These are phyloP conservation scores for Nepenthes alata DNA, from an alignment of 179 eudicot species.

Conservation along the genomic window DNA sequence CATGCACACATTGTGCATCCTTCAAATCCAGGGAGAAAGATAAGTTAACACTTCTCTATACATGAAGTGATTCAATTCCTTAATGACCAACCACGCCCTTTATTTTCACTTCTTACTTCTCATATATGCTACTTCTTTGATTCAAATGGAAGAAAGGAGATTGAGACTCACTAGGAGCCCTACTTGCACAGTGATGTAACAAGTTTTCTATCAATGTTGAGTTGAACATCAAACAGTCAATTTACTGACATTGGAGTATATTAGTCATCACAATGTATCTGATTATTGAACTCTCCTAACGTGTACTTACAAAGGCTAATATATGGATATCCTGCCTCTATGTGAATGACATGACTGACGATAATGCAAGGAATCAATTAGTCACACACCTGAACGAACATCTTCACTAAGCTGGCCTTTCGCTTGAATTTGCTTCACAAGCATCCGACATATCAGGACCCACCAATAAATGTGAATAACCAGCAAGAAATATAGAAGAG, in stretches of 20 bases:
- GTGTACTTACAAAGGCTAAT: too few species aligned
- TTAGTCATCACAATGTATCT: too few species aligned
- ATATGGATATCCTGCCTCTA: neutral
- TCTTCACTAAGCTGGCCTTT: slow-evolving; percentile 88
- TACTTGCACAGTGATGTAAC: neutral
- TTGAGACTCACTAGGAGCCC: neutral
- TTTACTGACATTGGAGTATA: neutral
- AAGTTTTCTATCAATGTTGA: neutral
- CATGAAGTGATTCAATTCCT: too few species aligned
- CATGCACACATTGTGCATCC: too few species aligned
- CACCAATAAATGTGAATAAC: slow-evolving; percentile 95
- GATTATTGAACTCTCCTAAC: too few species aligned
- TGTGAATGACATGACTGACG: neutral
- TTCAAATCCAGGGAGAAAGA: too few species aligned
- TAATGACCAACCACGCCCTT: neutral
- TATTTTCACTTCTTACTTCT: neutral
- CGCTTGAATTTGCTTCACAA: slow-evolving; percentile 83
- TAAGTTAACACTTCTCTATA: too few species aligned
- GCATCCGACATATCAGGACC: slow-evolving; percentile 91
- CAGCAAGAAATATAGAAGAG: slow-evolving; percentile 64
- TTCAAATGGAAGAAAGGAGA: neutral
- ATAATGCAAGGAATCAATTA: neutral
- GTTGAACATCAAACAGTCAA: neutral
- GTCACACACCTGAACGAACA: slow-evolving; percentile 84
- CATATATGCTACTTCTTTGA: neutral